phyloP scores from a whole-genome alignment of 352 stramenopile species.

The Pythium phragmiticola region DNA sequence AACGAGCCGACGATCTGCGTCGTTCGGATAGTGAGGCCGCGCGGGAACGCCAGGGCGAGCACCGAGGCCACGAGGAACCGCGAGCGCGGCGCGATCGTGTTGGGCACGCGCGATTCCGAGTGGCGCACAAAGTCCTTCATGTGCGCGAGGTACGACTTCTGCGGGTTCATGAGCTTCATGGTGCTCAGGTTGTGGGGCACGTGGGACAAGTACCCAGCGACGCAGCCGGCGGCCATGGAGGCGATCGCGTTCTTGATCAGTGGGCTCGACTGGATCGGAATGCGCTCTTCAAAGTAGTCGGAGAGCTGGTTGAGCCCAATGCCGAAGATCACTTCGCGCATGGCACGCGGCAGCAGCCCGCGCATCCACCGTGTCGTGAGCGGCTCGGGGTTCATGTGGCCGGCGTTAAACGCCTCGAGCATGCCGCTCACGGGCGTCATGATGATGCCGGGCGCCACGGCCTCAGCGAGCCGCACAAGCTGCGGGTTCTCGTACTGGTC shows the following conservation, averaged over 20 bases:
- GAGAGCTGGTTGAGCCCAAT: slow-evolving; percentile 93
- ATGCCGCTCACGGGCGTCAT: slow-evolving; percentile 93
- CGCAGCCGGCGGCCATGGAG: slow-evolving; percentile 86
- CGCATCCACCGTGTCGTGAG: slow-evolving; percentile 88
- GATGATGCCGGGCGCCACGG: slow-evolving; percentile 86
- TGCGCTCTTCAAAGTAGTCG: slow-evolving; percentile 93
- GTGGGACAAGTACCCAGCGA: slow-evolving; percentile 93
- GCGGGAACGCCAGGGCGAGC: slow-evolving; percentile 85
- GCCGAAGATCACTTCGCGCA: slow-evolving; percentile 93
- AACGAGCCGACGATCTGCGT: slow-evolving; percentile 93
- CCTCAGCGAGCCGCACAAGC: slow-evolving; percentile 73
- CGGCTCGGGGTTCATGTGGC: slow-evolving; percentile 92
- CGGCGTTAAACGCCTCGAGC: slow-evolving; percentile 92
- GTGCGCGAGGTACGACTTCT: slow-evolving; percentile 81
- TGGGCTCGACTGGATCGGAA: slow-evolving; percentile 61
- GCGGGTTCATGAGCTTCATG: slow-evolving; percentile 93
- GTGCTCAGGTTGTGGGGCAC: slow-evolving; percentile 96
- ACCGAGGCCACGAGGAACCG: slow-evolving; percentile 65
- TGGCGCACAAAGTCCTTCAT: slow-evolving; percentile 86
- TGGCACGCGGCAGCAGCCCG: slow-evolving; percentile 76
- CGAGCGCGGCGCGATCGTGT: slow-evolving; percentile 66
- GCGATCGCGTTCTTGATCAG: slow-evolving; percentile 87
- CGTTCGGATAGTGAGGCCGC: slow-evolving; percentile 87
- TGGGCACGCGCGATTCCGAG: slow-evolving; percentile 77
- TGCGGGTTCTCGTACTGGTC: slow-evolving; percentile 83